Evolutionary conservation across 768 basidiomycete species (phyloP), one percentile per base, ranked within the genome.

Genomic region (Suillus lakei): DNA sequence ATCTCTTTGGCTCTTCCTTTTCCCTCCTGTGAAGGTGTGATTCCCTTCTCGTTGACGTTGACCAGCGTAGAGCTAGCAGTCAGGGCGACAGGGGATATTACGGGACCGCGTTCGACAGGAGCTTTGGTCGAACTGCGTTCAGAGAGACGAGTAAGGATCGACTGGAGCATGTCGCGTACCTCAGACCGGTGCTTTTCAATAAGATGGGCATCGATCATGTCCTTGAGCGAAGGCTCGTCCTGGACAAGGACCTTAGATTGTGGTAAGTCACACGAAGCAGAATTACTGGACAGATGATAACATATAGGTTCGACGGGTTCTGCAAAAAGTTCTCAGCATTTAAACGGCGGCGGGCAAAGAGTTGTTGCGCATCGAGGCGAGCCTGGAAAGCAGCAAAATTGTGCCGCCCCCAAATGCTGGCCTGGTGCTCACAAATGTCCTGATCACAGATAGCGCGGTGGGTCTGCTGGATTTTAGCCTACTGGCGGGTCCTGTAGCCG

Each of bases 11-110:
- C n/a, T n/a, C n/a, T n/a, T n/a, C n/a, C 83, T 60, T 84, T 83
- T 53, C 61, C 51, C 43, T 43, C 65, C 21, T 53, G 48, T 7
- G 44, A n/a, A 13, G 65, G n/a, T 34, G 54, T n/a, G 10, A 70
- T 7, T 21, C 12, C 26, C 28, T 63, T 7, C 15, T 30, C 34
- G 8, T 63, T 30, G 15, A 26, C 26, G 16, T 62, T 28, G 4
- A 23, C 36, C 34, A 21, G 36, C 23, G 12, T 18, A 66, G 54
- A 23, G n/a, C 5, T 32, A 34, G 54, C n/a, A 36, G n/a, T 4
- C 34, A n/a, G n/a, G n/a, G n/a, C n/a, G n/a, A n/a, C n/a, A n/a
- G 48, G 5, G 23, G 64, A 54, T 30, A 69, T 44, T 15, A 58
- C 43, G 39, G 36, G 41, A 38, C 26, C 15, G 23, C 7, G 23